Conservation (phyloP, 2,329 filamentous ascomycete species). For the Ceratocystis eucalypticola region DNA sequence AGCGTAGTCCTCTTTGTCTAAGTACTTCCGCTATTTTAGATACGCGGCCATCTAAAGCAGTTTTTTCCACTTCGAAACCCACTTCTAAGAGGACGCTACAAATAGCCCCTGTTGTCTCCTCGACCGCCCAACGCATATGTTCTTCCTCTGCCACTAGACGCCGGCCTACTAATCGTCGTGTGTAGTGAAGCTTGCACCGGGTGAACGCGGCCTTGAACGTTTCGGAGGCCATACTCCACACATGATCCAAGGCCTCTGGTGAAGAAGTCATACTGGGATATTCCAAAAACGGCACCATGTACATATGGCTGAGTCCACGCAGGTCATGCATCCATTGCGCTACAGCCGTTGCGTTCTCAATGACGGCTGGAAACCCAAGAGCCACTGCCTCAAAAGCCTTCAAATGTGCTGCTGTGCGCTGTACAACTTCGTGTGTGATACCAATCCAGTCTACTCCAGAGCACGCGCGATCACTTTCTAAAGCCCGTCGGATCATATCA, state of each 20-base stretch:
- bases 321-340: constrained; percentile 25
- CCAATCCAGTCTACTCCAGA: constrained; percentile 33
- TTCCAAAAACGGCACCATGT: constrained; percentile 33
- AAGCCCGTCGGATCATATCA: neutral
- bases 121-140: constrained; percentile 29
- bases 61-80: constrained; percentile 30
- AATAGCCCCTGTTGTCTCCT: constrained; percentile 30
- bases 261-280: constrained; percentile 27
- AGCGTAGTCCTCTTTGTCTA: constrained; percentile 18
- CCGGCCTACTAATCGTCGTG: constrained; percentile 25
- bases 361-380: constrained; percentile 18
- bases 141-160: constrained; percentile 27
- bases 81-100: constrained; percentile 32
- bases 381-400: constrained; percentile 26
- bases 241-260: neutral
- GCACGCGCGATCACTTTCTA: constrained; percentile 22
- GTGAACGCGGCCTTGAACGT: constrained; percentile 29
- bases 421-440: constrained; percentile 32
- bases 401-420: constrained; percentile 27
- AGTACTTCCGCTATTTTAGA: neutral
- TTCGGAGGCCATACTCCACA: constrained; percentile 26
- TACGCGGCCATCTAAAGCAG: constrained; percentile 26
- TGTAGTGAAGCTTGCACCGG: constrained; percentile 32
- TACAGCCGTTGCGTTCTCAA: constrained; percentile 23
- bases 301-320: constrained; percentile 30